These are phyloP conservation scores for Gaertneriomyces sp. DNA, from an alignment of 192 early-diverging fungal genomes.

Conservation along the genomic window DNA sequence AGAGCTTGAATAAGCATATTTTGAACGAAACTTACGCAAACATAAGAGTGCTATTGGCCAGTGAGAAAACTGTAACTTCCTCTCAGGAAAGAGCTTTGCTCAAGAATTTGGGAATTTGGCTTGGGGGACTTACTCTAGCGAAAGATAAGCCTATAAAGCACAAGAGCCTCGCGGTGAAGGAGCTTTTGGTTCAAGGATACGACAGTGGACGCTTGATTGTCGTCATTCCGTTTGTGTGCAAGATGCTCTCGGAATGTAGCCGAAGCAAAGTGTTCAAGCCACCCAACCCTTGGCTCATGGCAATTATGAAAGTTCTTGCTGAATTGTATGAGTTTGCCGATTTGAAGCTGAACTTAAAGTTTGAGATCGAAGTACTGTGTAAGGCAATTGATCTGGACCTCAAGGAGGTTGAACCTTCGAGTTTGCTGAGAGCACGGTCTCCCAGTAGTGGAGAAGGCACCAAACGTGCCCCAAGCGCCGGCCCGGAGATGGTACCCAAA, in stretches of 20 bases:
- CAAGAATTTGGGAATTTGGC: slow-evolving; percentile 97
- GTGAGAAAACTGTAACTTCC: slow-evolving; percentile 87
- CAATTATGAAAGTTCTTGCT: slow-evolving; percentile 83
- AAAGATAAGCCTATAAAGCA: slow-evolving; percentile 92
- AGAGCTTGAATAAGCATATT: slow-evolving; percentile 68
- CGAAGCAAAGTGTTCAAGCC: slow-evolving; percentile 86
- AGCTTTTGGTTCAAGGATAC: slow-evolving; percentile 88
- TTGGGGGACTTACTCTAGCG: slow-evolving; percentile 95
- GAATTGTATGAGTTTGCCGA: slow-evolving; percentile 93
- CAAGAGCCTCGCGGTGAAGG: slow-evolving; percentile 94
- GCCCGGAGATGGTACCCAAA: too few species aligned
- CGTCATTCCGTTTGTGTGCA: slow-evolving; percentile 97
- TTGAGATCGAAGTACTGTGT: slow-evolving; percentile 97
- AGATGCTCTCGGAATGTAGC: slow-evolving; percentile 86
- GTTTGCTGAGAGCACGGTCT: not conserved
- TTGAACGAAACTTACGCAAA: slow-evolving; percentile 85
- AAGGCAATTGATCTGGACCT: slow-evolving; percentile 79
- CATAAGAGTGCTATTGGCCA: slow-evolving; percentile 85
- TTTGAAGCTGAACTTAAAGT: slow-evolving; percentile 92
- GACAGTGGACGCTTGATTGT: slow-evolving; percentile 83
- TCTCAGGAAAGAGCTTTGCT: slow-evolving; percentile 83
- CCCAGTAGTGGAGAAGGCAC: slow-evolving; percentile 18
- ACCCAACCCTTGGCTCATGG: slow-evolving; percentile 98
- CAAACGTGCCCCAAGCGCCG: slow-evolving; percentile 6
- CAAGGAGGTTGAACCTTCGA: slow-evolving; percentile 44